Base-by-base conservation (phyloP, 805 yeast genomes). In the Metahyphopichia silvanorum region DNA sequence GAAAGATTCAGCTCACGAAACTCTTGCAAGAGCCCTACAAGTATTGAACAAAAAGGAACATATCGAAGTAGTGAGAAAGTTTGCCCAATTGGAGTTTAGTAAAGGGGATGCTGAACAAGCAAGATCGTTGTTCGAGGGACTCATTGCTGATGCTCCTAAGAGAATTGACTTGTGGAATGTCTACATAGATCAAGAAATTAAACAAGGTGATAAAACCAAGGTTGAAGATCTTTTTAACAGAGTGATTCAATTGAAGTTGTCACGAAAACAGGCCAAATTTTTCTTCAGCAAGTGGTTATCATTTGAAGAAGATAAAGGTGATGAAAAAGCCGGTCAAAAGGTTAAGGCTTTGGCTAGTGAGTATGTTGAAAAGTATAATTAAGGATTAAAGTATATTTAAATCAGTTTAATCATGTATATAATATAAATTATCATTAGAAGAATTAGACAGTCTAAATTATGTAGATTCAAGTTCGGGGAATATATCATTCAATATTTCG, bases 21-120 rank as follows among this genome's bases (percentile, higher is more conserved):
- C 82, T n/a, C 69, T 89, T 47, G 82, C 88, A 8, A 77, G 73
- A 35, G 87, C 96, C 3, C 65, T 89, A 43, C 80, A 76, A 46
- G 63, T 74, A 4, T 67, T 88, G 42, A 82, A 89, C 20, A 83
- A 81, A 60, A 70, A 83, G 45, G 74, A 75, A 31, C 87, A 86
- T 44, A 71, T 86, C 39, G 95, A 86, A 40, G 77, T 83, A 35
- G 95, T 88, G 7, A 76, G 81, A 48, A 88, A 85, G 58, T 89
- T 87, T 62, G 96, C 95, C 16, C 89, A 84, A 57, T 63, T 89
- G 35, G 98, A 91, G 60, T 91, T 82, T 57, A 47, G 69, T 34
- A 81, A 82, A 59, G 98, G 98, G 46, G 96, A 88, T 43, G 66
- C 87, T 6, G 98, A 91, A 60, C 91, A 89, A 57, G 98, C 95